These are phyloP conservation scores for Lotmaria passim DNA, from an alignment of 208 protist species.

Conservation along the genomic window DNA sequence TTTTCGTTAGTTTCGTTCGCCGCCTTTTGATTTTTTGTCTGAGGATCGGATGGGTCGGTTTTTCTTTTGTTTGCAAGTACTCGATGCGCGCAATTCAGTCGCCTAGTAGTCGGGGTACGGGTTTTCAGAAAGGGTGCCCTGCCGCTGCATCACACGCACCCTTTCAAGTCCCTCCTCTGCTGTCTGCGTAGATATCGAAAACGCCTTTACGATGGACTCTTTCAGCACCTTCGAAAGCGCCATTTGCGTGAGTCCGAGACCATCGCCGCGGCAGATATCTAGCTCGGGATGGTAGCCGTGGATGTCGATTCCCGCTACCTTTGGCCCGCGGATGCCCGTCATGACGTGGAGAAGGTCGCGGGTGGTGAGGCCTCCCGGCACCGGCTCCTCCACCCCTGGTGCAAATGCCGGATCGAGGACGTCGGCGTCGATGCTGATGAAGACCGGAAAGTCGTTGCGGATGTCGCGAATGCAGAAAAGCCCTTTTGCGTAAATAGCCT, in stretches of 20 bases:
- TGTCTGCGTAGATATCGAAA: slow-evolving; percentile 80
- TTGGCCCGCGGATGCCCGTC: slow-evolving; percentile 73
- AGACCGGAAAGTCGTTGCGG: slow-evolving; percentile 85
- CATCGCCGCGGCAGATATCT: slow-evolving; percentile 65
- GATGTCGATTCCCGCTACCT: slow-evolving; percentile 82
- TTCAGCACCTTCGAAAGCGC: slow-evolving; percentile 80
- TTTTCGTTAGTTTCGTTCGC: too few species aligned
- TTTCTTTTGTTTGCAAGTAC: too few species aligned
- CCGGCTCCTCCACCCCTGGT: slow-evolving; percentile 56
- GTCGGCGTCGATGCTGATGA: slow-evolving; percentile 80
- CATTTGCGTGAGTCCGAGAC: slow-evolving; percentile 77
- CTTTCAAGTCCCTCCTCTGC: slow-evolving; percentile 80
- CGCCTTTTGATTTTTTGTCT: too few species aligned
- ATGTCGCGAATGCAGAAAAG: slow-evolving; percentile 88
- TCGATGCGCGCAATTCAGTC: not conserved
- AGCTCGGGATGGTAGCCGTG: slow-evolving; percentile 70
- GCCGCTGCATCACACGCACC: slow-evolving; percentile 83
- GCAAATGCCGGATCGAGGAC: slow-evolving; percentile 83
- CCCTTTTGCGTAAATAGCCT: slow-evolving; percentile 86
- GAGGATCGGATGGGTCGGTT: too few species aligned
- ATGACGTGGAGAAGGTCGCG: slow-evolving; percentile 84
- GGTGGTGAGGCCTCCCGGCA: slow-evolving; percentile 74
- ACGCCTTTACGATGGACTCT: slow-evolving; percentile 75
- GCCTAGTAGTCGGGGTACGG: slow-evolving; percentile 78
- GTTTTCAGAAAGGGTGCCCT: slow-evolving; percentile 81